Conservation (phyloP, 192 early-diverging fungal species). For the Coemansia sp. region DNA sequence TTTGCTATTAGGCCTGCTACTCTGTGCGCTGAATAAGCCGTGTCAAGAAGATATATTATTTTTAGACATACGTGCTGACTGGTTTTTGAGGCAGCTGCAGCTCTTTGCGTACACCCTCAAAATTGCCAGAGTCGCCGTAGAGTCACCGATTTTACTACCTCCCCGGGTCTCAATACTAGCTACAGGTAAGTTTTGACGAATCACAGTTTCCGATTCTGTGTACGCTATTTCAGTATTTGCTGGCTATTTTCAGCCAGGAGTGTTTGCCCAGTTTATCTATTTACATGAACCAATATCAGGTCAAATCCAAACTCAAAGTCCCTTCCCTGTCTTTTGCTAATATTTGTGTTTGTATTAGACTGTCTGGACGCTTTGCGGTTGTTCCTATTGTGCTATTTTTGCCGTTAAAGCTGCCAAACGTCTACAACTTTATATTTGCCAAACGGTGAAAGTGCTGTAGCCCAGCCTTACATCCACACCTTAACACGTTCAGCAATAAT, state of each 20-base stretch:
- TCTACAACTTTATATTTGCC: background rate
- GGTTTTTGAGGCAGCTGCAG: background rate
- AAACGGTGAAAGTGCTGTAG: background rate
- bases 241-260: slow-evolving; percentile 32
- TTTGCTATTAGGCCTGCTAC: background rate
- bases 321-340: background rate
- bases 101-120: background rate
- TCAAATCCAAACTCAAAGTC: background rate
- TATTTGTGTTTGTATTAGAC: background rate
- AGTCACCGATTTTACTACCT: background rate
- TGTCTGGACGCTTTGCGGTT: background rate
- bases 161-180: background rate
- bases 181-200: slow-evolving; percentile 9
- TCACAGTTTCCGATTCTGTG: background rate
- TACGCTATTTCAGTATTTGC: slow-evolving; percentile 19
- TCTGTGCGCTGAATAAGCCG: background rate
- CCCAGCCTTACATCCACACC: background rate
- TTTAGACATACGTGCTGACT: slow-evolving; percentile 2
- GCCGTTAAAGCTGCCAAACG: background rate
- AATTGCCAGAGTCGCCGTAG: background rate
- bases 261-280: background rate
- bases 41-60: background rate
- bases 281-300: background rate
- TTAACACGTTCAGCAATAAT: background rate
- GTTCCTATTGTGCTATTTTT: background rate